These are phyloP conservation scores for Pseudofabraea citricarpa DNA, from an alignment of 2,329 filamentous ascomycete species.

Conservation along the genomic window DNA sequence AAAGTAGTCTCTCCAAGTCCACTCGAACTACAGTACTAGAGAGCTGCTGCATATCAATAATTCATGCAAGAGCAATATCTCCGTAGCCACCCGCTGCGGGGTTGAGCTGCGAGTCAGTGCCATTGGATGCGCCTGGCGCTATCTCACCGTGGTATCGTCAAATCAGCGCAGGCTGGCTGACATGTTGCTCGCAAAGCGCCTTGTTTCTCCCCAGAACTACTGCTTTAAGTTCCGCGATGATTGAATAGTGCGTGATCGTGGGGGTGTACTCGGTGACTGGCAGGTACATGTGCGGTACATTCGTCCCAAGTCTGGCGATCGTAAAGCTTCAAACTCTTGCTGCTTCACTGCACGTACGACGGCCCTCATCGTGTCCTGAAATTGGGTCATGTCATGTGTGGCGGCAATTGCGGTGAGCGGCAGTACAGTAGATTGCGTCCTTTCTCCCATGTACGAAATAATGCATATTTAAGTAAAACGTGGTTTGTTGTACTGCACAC, in stretches of 20 bases:
- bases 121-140: constrained; percentile 11
- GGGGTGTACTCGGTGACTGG: too few relatives aligned
- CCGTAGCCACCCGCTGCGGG: constrained; percentile 12
- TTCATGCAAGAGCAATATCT: constrained; percentile 17
- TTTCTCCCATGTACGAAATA: too few relatives aligned
- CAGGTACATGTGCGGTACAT: too few relatives aligned
- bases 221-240: too few relatives aligned
- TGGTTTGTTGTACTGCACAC: not conserved
- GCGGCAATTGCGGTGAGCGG: not conserved
- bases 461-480: not conserved
- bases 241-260: too few relatives aligned
- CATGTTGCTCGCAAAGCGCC: not conserved
- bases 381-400: too few relatives aligned
- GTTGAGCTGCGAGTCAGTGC: constrained; percentile 1
- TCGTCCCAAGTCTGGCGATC: too few relatives aligned
- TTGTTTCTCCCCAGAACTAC: not conserved
- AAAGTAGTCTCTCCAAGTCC: not conserved
- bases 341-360: not conserved
- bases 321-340: not conserved
- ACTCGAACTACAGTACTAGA: constrained; percentile 7
- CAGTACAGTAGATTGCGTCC: not conserved
- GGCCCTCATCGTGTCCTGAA: not conserved
- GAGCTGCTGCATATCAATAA: constrained; percentile 17
- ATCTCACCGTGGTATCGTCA: constrained; percentile 3
- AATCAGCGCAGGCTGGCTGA: constrained; percentile 15